These are phyloP conservation scores for Poa annua DNA, from an alignment of 176 grass and related monocot species.

Conservation along the genomic window DNA sequence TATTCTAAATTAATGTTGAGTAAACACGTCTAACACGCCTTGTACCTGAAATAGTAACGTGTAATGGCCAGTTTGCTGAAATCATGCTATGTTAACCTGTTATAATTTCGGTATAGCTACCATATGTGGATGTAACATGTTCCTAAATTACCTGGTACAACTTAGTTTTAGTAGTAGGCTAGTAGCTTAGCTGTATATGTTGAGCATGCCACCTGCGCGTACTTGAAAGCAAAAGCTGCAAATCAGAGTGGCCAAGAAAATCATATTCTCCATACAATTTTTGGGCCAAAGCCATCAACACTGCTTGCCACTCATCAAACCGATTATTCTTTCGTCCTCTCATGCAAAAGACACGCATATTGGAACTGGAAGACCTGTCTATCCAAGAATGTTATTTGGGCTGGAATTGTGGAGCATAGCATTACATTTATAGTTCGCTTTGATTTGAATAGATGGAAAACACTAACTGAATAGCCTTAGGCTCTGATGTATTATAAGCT, in stretches of 20 bases:
- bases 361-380: neutral
- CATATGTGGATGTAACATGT: slow-evolving; percentile 17
- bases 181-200: neutral
- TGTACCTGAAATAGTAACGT: slow-evolving; percentile 16
- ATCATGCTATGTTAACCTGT: neutral
- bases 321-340: too few relatives aligned
- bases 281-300: too few relatives aligned
- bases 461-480: neutral
- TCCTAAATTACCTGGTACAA: slow-evolving; percentile 15
- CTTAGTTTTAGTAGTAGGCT: neutral
- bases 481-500: slow-evolving; percentile 7
- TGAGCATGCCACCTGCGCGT: slow-evolving; percentile 8
- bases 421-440: neutral
- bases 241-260: neutral
- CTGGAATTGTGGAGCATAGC: neutral
- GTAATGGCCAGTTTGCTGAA: neutral
- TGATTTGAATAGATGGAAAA: slow-evolving; percentile 27
- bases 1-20: neutral
- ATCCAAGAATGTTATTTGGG: slow-evolving; percentile 17
- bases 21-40: neutral
- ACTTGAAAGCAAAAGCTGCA: slow-evolving; percentile 6
- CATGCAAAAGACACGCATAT: neutral
- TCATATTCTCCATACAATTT: neutral
- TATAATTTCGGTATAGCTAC: neutral
- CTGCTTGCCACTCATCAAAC: too few relatives aligned